These are phyloP conservation scores for Colletotrichum sp. DNA, from an alignment of 2,329 filamentous ascomycete genomes.

Conservation along the genomic window DNA sequence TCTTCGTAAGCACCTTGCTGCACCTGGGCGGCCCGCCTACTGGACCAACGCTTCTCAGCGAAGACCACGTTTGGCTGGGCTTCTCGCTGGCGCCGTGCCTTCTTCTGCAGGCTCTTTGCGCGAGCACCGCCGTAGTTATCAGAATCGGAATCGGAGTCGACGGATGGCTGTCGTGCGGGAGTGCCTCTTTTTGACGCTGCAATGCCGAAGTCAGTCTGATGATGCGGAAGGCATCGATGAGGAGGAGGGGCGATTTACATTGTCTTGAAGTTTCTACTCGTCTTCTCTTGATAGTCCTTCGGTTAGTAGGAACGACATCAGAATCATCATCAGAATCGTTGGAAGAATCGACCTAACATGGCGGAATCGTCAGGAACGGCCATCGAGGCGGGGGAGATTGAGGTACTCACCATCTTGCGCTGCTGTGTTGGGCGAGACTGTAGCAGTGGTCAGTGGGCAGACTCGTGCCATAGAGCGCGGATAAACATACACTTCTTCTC, in stretches of 20 bases:
- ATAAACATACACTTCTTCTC: conserved; percentile 78
- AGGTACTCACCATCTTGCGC: conserved; percentile 57
- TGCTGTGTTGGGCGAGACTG: conserved; percentile 63
- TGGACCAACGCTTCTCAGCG: conserved; percentile 90
- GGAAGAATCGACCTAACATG: conserved; percentile 47
- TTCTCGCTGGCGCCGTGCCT: conserved; percentile 75
- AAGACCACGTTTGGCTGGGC: conserved; percentile 69
- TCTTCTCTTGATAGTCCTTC: conserved; percentile 70
- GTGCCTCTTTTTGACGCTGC: conserved; percentile 66
- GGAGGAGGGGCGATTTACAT: conserved; percentile 49
- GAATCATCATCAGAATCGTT: conserved; percentile 77
- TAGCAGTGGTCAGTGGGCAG: neutral
- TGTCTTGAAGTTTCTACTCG: conserved; percentile 69
- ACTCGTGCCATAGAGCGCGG: conserved; percentile 11
- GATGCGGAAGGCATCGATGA: neutral
- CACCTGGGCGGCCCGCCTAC: conserved; percentile 77
- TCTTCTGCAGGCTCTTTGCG: conserved; percentile 72
- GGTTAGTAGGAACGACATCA: conserved; percentile 62
- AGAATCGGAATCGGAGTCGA: conserved; percentile 65
- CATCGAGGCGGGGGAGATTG: neutral
- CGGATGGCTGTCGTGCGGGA: conserved; percentile 56
- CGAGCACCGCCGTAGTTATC: conserved; percentile 81
- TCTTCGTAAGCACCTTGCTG: conserved; percentile 68
- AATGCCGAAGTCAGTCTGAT: neutral
- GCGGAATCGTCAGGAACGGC: conserved; percentile 23